Conservation (phyloP, 148 eudicot genomes). For the Chenopodium album region DNA sequence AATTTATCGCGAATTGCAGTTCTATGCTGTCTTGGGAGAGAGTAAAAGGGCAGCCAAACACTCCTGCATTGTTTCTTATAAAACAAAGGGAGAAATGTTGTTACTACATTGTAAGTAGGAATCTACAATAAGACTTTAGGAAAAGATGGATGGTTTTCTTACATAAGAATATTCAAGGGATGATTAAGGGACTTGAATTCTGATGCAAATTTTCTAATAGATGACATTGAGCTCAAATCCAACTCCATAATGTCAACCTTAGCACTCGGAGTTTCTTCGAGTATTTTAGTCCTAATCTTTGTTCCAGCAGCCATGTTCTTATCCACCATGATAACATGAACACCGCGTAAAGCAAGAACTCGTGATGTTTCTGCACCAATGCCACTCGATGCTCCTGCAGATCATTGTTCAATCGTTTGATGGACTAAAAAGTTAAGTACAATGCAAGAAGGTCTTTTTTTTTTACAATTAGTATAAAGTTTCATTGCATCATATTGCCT, state of each 20-base stretch:
- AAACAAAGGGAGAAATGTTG: background rate
- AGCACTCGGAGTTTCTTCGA: slow-evolving; percentile 58
- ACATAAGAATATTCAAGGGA: slow-evolving; percentile 74
- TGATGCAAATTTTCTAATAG: slow-evolving; percentile 67
- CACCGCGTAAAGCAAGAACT: slow-evolving; percentile 49
- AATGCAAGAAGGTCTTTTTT: no score
- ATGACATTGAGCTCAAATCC: slow-evolving; percentile 71
- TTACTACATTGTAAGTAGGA: background rate
- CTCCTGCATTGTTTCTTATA: slow-evolving; percentile 78
- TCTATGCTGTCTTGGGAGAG: slow-evolving; percentile 79
- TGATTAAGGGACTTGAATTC: slow-evolving; percentile 49
- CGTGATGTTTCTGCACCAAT: slow-evolving; percentile 80
- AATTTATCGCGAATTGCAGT: slow-evolving; percentile 83
- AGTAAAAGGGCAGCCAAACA: slow-evolving; percentile 68
- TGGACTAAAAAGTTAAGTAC: no score
- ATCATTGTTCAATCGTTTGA: background rate
- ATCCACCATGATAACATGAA: slow-evolving; percentile 60
- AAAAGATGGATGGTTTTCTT: background rate
- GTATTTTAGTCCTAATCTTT: slow-evolving; percentile 47
- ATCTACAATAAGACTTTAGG: background rate
- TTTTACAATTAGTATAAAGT: no score
- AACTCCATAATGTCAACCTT: slow-evolving; percentile 74
- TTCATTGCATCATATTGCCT: no score
- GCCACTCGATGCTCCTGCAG: slow-evolving; percentile 80
- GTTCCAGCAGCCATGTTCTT: slow-evolving; percentile 57